phyloP scores from a whole-genome alignment of 2,329 filamentous ascomycete species.

The Fusarium agapanthi region DNA sequence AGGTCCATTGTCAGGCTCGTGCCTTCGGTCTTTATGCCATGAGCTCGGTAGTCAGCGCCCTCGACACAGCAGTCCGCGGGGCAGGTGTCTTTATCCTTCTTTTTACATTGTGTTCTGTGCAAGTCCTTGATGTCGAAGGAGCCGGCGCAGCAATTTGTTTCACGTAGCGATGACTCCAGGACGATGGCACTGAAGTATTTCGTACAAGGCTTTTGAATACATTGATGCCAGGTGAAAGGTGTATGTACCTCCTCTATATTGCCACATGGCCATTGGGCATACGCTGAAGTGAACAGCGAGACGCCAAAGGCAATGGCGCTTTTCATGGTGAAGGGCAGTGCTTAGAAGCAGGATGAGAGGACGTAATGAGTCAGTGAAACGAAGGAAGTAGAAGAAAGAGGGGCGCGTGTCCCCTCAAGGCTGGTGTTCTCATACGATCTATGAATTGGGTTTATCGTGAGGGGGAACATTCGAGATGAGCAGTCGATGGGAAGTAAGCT shows the following conservation, averaged over 20 bases:
- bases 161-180: neutral
- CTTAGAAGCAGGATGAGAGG: neutral
- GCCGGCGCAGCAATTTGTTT: neutral
- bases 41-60: constrained; percentile 60
- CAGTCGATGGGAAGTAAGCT: neutral
- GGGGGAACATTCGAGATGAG: neutral
- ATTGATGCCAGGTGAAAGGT: neutral
- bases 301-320: neutral
- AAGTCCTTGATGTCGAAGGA: neutral
- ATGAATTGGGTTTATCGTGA: no score
- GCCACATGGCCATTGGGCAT: neutral
- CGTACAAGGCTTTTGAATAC: neutral
- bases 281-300: neutral
- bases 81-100: neutral
- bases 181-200: neutral
- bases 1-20: constrained; percentile 63
- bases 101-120: neutral
- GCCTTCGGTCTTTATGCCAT: constrained; percentile 61
- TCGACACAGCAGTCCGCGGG: constrained; percentile 56
- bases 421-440: no score
- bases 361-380: neutral
- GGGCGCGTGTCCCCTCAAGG: accelerated
- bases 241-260: neutral
- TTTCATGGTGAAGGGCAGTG: neutral
- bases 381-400: neutral